Evolutionary conservation across 352 stramenopile species (phyloP).

Genomic region (Globisporangium megalacanthum): DNA sequence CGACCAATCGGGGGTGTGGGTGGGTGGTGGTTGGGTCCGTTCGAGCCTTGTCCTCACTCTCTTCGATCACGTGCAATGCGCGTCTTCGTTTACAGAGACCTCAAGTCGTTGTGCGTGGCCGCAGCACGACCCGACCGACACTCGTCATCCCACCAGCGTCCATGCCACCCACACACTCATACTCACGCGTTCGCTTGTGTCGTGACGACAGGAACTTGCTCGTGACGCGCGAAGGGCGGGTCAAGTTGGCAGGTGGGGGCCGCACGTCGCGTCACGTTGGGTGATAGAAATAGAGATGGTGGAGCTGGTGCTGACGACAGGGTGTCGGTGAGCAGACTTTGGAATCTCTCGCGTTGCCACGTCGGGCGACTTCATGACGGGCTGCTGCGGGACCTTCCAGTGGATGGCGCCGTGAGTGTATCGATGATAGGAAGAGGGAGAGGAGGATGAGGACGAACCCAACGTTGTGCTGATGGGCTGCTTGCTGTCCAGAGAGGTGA

Average conservation of each 20-base stretch:
- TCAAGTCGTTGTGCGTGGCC: conserved; percentile 66
- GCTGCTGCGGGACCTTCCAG: conserved; percentile 76
- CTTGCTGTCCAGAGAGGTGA: conserved; percentile 45
- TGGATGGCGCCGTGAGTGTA: conserved; percentile 75
- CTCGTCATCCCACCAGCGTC: neutral
- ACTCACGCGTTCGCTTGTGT: neutral
- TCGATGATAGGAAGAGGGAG: neutral
- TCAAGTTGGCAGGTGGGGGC: conserved; percentile 57
- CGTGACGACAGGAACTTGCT: conserved; percentile 50
- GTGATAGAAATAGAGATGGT: no score
- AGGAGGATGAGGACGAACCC: neutral
- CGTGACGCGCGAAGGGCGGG: conserved; percentile 58
- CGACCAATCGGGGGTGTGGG: neutral
- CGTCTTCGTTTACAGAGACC: conserved; percentile 30
- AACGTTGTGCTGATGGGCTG: neutral
- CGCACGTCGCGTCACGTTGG: neutral
- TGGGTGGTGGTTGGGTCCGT: neutral
- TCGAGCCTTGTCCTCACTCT: neutral
- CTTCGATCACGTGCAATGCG: no score
- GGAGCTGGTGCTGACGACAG: neutral
- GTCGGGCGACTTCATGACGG: conserved; percentile 54
- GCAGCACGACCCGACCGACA: no score
- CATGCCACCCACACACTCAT: neutral
- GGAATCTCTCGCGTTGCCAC: conserved; percentile 62
- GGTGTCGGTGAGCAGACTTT: conserved; percentile 38